These are phyloP conservation scores for Penicillium atrosanguineum DNA, from an alignment of 495 filamentous ascomycete genomes.

Conservation along the genomic window DNA sequence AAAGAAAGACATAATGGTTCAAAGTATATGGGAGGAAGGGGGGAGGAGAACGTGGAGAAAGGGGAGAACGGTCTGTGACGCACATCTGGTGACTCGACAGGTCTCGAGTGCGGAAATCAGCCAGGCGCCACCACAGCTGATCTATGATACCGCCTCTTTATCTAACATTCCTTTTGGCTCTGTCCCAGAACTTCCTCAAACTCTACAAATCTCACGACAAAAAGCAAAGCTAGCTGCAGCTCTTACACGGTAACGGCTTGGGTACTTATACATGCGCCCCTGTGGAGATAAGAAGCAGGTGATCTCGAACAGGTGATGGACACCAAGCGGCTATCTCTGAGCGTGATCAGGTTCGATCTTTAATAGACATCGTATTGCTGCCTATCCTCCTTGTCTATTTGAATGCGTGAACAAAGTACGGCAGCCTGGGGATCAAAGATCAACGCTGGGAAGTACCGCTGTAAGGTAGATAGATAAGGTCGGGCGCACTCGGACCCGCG, in stretches of 20 bases:
- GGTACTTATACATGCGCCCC: background rate
- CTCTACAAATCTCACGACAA: background rate
- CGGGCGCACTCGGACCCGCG: slow-evolving; percentile 1
- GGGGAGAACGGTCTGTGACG: slow-evolving; percentile 24
- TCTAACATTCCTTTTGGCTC: background rate
- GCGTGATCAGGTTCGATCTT: no score
- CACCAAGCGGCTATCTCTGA: no score
- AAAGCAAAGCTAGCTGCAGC: background rate
- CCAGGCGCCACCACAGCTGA: slow-evolving; percentile 21
- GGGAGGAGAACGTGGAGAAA: slow-evolving; percentile 6
- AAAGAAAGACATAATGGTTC: slow-evolving; percentile 9
- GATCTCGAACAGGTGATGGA: background rate
- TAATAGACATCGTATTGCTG: no score
- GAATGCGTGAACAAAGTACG: background rate
- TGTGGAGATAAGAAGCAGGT: background rate
- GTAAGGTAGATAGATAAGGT: background rate
- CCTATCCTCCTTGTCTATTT: background rate
- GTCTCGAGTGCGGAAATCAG: slow-evolving; percentile 18
- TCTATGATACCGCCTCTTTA: background rate
- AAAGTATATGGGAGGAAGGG: slow-evolving; percentile 10
- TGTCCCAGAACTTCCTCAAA: background rate
- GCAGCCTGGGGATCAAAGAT: background rate
- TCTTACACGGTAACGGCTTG: background rate
- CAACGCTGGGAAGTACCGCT: background rate
- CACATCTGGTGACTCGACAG: slow-evolving; percentile 33